Percentiles rank a stretch among this genome's conserved stretches.
Evolutionary conservation across 768 basidiomycete genomes (phyloP).

Genomic region (Cytidiella melzeri): DNA sequence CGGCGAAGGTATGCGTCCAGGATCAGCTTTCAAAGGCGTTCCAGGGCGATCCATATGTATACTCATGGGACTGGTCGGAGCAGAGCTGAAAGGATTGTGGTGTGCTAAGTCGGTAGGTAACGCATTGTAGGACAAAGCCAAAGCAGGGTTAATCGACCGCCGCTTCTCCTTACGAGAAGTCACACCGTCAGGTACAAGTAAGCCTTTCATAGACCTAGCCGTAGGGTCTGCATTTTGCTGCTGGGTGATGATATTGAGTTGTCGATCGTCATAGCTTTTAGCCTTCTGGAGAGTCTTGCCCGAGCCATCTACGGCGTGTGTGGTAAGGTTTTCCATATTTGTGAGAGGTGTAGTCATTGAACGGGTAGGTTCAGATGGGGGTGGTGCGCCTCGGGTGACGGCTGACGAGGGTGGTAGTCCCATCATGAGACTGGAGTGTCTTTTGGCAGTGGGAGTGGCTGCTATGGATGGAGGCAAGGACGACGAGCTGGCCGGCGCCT

Average conservation of each 20-base stretch:
- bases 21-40: conserved; percentile 17
- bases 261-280: conserved; percentile 41
- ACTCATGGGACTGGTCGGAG: neutral
- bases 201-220: conserved; percentile 11
- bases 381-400: neutral
- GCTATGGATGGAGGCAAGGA: neutral
- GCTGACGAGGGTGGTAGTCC: conserved; percentile 16
- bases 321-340: conserved; percentile 11
- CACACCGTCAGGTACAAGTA: conserved; percentile 23
- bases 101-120: conserved; percentile 1
- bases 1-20: conserved; percentile 27
- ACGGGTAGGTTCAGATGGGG: conserved; percentile 14
- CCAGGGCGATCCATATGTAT: conserved; percentile 1
- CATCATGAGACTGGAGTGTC: conserved; percentile 15
- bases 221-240: conserved; percentile 6
- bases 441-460: conserved; percentile 4
- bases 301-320: conserved; percentile 11
- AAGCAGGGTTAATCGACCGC: conserved; percentile 50
- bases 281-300: conserved; percentile 23
- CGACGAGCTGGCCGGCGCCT: neutral
- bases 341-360: conserved; percentile 13
- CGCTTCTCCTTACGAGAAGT: conserved; percentile 38
- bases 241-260: conserved; percentile 30
- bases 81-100: conserved; percentile 28
- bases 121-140: conserved; percentile 28